Percentiles rank a stretch among this genome's conserved stretches.
Evolutionary conservation across 306 rosid species (phyloP).

Genomic region (Castanea crenata): DNA sequence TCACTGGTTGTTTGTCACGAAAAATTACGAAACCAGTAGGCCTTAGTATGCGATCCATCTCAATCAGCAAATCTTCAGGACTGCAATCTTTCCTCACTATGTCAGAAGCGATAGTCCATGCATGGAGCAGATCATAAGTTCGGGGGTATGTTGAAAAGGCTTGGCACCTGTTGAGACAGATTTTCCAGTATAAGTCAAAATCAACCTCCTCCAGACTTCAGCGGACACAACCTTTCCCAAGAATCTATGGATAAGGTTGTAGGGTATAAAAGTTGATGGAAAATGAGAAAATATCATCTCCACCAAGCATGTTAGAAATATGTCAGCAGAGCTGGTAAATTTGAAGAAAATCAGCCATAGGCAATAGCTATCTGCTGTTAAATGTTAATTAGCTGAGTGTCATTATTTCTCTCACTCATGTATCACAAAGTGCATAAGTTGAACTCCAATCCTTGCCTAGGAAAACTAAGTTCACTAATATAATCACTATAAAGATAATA

Average conservation of each 20-base stretch:
- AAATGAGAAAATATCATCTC: background rate
- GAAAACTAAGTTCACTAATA: background rate
- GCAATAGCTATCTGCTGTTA: background rate
- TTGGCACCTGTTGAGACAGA: slow-evolving; percentile 63
- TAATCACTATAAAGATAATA: background rate
- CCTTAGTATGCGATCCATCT: slow-evolving; percentile 87
- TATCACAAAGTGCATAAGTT: background rate
- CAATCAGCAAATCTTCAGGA: slow-evolving; percentile 68
- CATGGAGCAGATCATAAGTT: slow-evolving; percentile 87
- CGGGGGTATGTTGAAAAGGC: slow-evolving; percentile 94
- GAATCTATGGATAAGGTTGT: background rate
- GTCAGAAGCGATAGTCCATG: slow-evolving; percentile 80
- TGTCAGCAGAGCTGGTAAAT: background rate
- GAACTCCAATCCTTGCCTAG: background rate
- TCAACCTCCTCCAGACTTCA: slow-evolving; percentile 17
- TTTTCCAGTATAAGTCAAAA: slow-evolving; percentile 11
- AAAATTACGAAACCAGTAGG: slow-evolving; percentile 82
- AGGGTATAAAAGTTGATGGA: background rate
- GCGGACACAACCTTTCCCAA: slow-evolving; percentile 9
- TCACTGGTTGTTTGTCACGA: slow-evolving; percentile 60
- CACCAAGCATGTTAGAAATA: background rate
- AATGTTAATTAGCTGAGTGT: background rate
- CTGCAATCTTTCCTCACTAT: slow-evolving; percentile 71
- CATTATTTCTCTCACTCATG: background rate
- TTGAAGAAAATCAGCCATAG: background rate